Evolutionary conservation across 257 asterid genomes (phyloP).

Genomic region (Solanum pennellii): DNA sequence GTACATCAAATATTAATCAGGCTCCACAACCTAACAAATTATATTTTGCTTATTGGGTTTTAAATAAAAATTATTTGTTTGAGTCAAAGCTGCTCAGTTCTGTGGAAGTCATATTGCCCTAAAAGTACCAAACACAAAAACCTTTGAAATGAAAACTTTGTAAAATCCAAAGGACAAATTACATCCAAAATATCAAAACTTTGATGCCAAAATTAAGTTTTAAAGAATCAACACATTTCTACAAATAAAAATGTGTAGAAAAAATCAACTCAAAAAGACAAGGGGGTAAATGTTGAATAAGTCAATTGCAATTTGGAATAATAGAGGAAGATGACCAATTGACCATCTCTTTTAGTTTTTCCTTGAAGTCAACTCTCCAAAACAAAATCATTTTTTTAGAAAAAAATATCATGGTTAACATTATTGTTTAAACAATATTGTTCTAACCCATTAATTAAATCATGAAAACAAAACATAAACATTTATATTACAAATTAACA

Average conservation of each 20-base stretch:
- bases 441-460: not conserved
- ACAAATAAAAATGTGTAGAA: not conserved
- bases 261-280: not conserved
- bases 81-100: not conserved
- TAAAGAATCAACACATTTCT: not conserved
- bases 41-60: not conserved
- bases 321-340: not conserved
- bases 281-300: not conserved
- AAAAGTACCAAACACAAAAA: not conserved
- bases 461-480: not conserved
- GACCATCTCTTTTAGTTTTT: not conserved
- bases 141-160: accelerated
- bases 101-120: accelerated
- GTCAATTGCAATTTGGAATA: not conserved
- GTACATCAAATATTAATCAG: too few species aligned
- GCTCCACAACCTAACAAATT: too few species aligned
- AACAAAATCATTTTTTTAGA: not conserved
- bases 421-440: not conserved
- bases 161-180: not conserved
- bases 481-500: too few species aligned
- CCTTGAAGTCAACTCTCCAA: not conserved
- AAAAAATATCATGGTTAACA: not conserved
- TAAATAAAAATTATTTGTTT: not conserved
- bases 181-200: not conserved
- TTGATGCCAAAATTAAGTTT: not conserved